A percentile compares a stretch with the other conserved stretches of the same genome.
phyloP scores from a whole-genome alignment of 225 moss, liverwort and hornwort species.

The Pseudisothecium myosuroides region DNA sequence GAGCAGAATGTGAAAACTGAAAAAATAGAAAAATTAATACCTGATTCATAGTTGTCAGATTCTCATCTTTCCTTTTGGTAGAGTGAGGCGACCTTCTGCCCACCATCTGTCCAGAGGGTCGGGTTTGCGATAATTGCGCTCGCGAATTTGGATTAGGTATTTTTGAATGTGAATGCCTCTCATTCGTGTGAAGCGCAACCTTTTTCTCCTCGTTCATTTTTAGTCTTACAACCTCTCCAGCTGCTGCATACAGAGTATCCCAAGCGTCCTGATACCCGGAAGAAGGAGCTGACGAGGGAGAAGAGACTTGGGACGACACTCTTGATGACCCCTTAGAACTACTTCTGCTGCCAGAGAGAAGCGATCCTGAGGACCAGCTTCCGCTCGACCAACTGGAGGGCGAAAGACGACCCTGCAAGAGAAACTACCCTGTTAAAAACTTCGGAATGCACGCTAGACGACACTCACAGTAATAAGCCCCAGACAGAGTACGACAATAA shows the following conservation, averaged over 20 bases:
- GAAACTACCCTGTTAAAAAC: background rate
- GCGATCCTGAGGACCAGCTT: conserved; percentile 51
- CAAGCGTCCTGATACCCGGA: conserved; percentile 50
- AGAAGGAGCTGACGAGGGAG: conserved; percentile 65
- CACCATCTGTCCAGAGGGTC: conserved; percentile 5
- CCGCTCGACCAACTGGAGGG: conserved; percentile 13
- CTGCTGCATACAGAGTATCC: conserved; percentile 74
- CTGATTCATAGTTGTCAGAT: background rate
- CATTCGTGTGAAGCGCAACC: background rate
- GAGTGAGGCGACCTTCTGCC: background rate
- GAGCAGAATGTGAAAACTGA: too few species aligned
- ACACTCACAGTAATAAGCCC: too few species aligned
- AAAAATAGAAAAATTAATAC: background rate
- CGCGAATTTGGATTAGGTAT: background rate
- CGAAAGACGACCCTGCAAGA: conserved; percentile 9
- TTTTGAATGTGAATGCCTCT: background rate
- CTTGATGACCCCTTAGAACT: conserved; percentile 69
- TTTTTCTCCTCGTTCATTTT: conserved; percentile 37
- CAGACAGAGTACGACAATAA: background rate
- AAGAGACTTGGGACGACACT: conserved; percentile 60
- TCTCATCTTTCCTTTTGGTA: conserved; percentile 10
- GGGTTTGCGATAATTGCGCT: background rate
- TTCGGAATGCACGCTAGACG: background rate
- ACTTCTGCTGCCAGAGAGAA: conserved; percentile 30
- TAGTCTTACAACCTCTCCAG: conserved; percentile 66